Conservation (phyloP, 768 basidiomycete genomes). For the Suillus placidus region DNA sequence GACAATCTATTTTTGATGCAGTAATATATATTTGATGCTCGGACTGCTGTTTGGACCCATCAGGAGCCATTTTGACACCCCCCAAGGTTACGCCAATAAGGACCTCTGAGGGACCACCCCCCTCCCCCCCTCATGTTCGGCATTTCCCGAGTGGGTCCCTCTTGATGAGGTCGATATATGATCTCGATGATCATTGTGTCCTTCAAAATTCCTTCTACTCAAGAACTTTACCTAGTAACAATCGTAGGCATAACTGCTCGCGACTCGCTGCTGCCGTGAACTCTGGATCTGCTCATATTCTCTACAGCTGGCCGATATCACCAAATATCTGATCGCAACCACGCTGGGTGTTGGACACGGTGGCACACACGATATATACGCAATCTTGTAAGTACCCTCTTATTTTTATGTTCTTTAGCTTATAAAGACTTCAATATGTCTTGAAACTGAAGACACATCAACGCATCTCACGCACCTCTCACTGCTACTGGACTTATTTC, state of each 20-base stretch:
- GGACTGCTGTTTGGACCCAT: not conserved
- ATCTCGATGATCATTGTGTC: too few species aligned
- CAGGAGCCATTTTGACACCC: too few species aligned
- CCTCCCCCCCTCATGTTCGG: too few species aligned
- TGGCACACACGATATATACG: not conserved
- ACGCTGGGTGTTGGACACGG: not conserved
- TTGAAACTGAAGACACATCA: not conserved
- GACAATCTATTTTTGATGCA: not conserved
- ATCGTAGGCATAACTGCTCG: not conserved
- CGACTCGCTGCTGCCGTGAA: not conserved
- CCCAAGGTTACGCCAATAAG: too few species aligned
- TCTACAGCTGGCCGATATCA: not conserved
- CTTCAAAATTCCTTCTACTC: too few species aligned
- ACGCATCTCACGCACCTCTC: not conserved
- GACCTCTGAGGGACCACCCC: too few species aligned
- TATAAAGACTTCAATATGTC: not conserved
- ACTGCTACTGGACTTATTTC: not conserved
- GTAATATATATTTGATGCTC: not conserved
- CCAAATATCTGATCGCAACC: not conserved
- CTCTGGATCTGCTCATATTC: not conserved
- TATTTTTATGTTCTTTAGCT: not conserved
- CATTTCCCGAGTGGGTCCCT: too few species aligned
- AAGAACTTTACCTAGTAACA: not conserved
- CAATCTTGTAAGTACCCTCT: not conserved
- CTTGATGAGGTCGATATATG: too few species aligned